phyloP scores from a whole-genome alignment of 2,329 filamentous ascomycete genomes.

The Falciphora oryzae region DNA sequence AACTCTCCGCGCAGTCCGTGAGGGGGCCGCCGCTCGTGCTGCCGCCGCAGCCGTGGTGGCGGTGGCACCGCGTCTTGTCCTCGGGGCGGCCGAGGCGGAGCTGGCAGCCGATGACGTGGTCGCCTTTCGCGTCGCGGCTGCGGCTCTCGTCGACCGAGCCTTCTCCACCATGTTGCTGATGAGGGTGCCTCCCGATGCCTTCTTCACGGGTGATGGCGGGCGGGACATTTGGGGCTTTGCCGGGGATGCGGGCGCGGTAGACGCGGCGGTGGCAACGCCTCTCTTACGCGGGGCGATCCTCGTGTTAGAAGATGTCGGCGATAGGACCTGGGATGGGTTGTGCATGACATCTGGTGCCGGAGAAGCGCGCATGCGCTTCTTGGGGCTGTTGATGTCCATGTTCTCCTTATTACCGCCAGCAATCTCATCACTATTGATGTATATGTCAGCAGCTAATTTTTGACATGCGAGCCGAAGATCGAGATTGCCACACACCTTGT shows the following conservation, averaged over 20 bases:
- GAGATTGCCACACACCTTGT: slow-evolving; percentile 38
- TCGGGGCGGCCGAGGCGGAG: slow-evolving; percentile 28
- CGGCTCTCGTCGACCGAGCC: slow-evolving; percentile 49
- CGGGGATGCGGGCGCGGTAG: slow-evolving; percentile 39
- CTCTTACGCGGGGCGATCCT: slow-evolving; percentile 54
- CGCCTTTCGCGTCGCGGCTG: slow-evolving; percentile 37
- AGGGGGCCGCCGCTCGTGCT: slow-evolving; percentile 33
- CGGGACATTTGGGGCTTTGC: slow-evolving; percentile 52
- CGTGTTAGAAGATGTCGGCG: slow-evolving; percentile 77
- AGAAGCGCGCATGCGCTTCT: slow-evolving; percentile 54
- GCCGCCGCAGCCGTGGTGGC: slow-evolving; percentile 31
- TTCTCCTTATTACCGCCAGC: slow-evolving; percentile 73
- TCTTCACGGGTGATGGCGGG: slow-evolving; percentile 59
- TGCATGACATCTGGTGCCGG: slow-evolving; percentile 36
- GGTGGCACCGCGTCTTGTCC: slow-evolving; percentile 26
- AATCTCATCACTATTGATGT: slow-evolving; percentile 51
- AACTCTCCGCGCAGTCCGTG: slow-evolving; percentile 44
- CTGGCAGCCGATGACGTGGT: slow-evolving; percentile 39
- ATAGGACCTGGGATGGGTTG: slow-evolving; percentile 59
- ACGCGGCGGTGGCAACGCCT: slow-evolving; percentile 17
- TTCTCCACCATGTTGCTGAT: slow-evolving; percentile 55
- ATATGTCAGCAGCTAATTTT: neutral
- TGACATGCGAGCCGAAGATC: neutral
- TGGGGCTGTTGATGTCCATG: slow-evolving; percentile 55
- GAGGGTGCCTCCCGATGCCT: slow-evolving; percentile 37